A percentile compares a stretch with the other conserved stretches of the same genome.
phyloP scores from a whole-genome alignment of 768 basidiomycete genomes.

The Boletus fagicola region DNA sequence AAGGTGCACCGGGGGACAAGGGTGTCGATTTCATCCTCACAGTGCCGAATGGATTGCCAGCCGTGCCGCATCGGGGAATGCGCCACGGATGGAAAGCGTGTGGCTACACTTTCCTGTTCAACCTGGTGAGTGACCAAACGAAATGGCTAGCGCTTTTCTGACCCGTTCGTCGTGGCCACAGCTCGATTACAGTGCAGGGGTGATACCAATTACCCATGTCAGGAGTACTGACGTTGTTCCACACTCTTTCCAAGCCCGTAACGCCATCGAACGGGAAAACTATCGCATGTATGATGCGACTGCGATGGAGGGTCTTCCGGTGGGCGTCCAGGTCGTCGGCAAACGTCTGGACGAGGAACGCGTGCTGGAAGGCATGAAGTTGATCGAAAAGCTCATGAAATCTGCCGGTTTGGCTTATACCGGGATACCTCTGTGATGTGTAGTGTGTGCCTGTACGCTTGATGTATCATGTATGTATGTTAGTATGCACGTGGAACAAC shows the following conservation, averaged over 20 bases:
- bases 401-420: slow-evolving; percentile 24
- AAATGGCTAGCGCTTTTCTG: background rate
- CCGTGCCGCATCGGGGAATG: slow-evolving; percentile 51
- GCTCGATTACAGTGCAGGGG: slow-evolving; percentile 46
- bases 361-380: slow-evolving; percentile 45
- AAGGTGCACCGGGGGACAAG: slow-evolving; percentile 33
- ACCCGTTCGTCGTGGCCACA: slow-evolving; percentile 7
- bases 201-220: slow-evolving; percentile 45
- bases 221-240: slow-evolving; percentile 34
- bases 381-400: slow-evolving; percentile 34
- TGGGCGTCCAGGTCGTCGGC: slow-evolving; percentile 45
- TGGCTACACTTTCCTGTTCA: slow-evolving; percentile 67
- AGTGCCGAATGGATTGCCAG: slow-evolving; percentile 61
- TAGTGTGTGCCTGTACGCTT: background rate
- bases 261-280: slow-evolving; percentile 38
- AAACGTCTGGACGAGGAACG: slow-evolving; percentile 47
- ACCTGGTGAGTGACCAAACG: slow-evolving; percentile 42
- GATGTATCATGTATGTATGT: background rate
- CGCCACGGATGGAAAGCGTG: slow-evolving; percentile 57
- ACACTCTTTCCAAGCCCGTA: slow-evolving; percentile 29
- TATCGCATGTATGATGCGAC: slow-evolving; percentile 42
- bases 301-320: slow-evolving; percentile 45
- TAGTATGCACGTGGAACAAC: background rate
- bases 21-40: slow-evolving; percentile 62
- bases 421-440: slow-evolving; percentile 21